A percentile compares a stretch with the other conserved stretches of the same genome.
phyloP scores from a whole-genome alignment of 2,329 filamentous ascomycete species.

The Thermomyces lanuginosus region DNA sequence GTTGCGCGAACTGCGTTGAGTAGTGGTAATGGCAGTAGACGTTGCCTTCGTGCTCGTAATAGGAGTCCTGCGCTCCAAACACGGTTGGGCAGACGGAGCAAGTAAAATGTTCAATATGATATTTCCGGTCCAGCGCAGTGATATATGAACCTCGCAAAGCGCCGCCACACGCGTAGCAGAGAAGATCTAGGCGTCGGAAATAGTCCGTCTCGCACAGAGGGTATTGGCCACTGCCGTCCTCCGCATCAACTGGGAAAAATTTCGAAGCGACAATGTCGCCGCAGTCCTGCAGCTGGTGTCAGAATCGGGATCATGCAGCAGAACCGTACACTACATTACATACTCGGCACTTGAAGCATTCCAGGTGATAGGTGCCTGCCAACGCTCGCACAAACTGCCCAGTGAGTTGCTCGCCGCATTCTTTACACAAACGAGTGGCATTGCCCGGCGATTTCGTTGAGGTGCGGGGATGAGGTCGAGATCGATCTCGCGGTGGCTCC shows the following conservation, averaged over 20 bases:
- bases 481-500: slow-evolving; percentile 19
- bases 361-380: slow-evolving; percentile 85
- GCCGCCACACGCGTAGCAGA: slow-evolving; percentile 83
- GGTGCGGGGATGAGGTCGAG: slow-evolving; percentile 20
- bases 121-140: slow-evolving; percentile 91
- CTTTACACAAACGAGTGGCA: slow-evolving; percentile 49
- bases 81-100: slow-evolving; percentile 93
- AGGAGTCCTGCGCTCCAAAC: slow-evolving; percentile 96
- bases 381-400: slow-evolving; percentile 93
- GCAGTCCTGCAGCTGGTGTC: slow-evolving; percentile 53
- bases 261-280: slow-evolving; percentile 95
- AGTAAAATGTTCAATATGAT: slow-evolving; percentile 97
- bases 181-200: slow-evolving; percentile 74
- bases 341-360: slow-evolving; percentile 96
- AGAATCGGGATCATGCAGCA: slow-evolving; percentile 4
- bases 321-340: slow-evolving; percentile 21
- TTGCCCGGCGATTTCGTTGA: slow-evolving; percentile 22
- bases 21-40: slow-evolving; percentile 99
- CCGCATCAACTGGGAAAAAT: slow-evolving; percentile 93
- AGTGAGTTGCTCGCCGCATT: slow-evolving; percentile 72
- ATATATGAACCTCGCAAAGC: slow-evolving; percentile 94
- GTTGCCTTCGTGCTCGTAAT: slow-evolving; percentile 92
- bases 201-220: slow-evolving; percentile 97
- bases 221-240: slow-evolving; percentile 67
- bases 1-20: slow-evolving; percentile 88